These are phyloP conservation scores for Cercospora janseana DNA, from an alignment of 2,329 filamentous ascomycete genomes.

Conservation along the genomic window DNA sequence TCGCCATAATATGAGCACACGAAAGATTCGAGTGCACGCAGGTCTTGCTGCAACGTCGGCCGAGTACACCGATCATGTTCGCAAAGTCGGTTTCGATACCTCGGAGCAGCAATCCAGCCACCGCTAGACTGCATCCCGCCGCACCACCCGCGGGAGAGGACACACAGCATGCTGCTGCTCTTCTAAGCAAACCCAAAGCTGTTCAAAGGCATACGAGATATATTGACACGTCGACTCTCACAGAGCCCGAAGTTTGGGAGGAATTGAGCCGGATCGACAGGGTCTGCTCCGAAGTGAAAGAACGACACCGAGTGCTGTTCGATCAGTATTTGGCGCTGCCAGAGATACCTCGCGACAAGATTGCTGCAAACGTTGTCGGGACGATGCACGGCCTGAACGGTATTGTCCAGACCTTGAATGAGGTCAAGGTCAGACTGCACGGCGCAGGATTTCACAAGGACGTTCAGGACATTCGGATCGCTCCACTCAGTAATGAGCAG, in stretches of 20 bases:
- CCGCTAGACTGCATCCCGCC: no score
- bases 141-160: no score
- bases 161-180: no score
- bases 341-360: not conserved
- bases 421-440: not conserved
- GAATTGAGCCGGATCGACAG: not conserved
- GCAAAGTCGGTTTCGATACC: no score
- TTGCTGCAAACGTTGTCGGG: slow-evolving; percentile 6
- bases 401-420: not conserved
- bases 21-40: no score
- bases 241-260: not conserved
- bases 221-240: not conserved
- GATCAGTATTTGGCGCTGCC: slow-evolving; percentile 4
- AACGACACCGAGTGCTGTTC: slow-evolving; percentile 1
- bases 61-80: no score
- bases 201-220: no score
- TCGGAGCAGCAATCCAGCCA: no score
- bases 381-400: not conserved
- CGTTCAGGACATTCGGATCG: not conserved
- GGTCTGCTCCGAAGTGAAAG: not conserved
- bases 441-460: not conserved
- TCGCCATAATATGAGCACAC: no score
- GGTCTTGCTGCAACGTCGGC: no score
- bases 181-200: not conserved
- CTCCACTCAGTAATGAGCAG: not conserved